Conservation (phyloP, 1,284 basidiomycete species). For the Cerrena zonata region DNA sequence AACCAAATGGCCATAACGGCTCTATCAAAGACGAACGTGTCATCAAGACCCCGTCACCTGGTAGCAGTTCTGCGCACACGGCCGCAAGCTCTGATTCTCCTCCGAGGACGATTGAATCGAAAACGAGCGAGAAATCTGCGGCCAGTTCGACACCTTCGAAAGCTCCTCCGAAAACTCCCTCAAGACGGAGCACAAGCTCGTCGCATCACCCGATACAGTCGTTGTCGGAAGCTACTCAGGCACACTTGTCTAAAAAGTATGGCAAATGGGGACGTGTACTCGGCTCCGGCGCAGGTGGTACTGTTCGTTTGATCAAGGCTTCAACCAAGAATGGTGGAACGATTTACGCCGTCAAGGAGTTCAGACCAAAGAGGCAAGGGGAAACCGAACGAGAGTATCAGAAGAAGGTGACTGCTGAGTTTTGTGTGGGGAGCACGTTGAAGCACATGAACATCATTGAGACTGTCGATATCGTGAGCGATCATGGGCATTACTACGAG, state of each 20-base stretch:
- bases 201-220: constrained; percentile 24
- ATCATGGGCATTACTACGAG: constrained; percentile 98
- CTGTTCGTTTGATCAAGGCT: constrained; percentile 92
- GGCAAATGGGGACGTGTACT: constrained; percentile 97
- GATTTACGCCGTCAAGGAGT: constrained; percentile 96
- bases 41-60: constrained; percentile 24
- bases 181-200: constrained; percentile 2
- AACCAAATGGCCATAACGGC: neutral
- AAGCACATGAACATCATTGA: constrained; percentile 97
- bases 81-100: constrained; percentile 24
- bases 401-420: constrained; percentile 98
- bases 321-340: constrained; percentile 71
- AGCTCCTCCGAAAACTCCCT: constrained; percentile 10
- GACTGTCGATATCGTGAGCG: constrained; percentile 96
- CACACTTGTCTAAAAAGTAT: constrained; percentile 94
- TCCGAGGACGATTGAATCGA: constrained; percentile 20
- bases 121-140: constrained; percentile 16
- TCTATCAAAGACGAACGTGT: constrained; percentile 12
- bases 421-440: constrained; percentile 92
- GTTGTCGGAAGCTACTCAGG: constrained; percentile 79
- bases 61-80: constrained; percentile 17
- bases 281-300: constrained; percentile 94
- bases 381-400: constrained; percentile 96
- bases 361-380: constrained; percentile 80
- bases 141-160: constrained; percentile 13